Percentiles rank a stretch among this genome's conserved stretches.
These are phyloP conservation scores for Strobilomyces confusus DNA, from an alignment of 768 basidiomycete species.

Conservation along the genomic window DNA sequence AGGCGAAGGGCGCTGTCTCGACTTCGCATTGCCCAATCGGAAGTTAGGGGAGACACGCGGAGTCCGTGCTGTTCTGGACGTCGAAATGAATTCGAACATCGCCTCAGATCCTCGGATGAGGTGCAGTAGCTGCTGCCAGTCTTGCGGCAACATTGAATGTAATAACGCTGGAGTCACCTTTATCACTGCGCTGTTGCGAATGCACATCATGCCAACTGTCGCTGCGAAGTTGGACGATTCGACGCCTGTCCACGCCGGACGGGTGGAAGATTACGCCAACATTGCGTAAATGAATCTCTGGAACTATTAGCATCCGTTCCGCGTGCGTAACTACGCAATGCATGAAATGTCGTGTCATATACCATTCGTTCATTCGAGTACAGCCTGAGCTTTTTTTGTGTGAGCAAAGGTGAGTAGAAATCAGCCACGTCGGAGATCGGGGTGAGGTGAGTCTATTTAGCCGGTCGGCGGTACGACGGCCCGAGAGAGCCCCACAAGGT, in stretches of 20 bases:
- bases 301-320: not conserved
- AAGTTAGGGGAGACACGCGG: conserved; percentile 16
- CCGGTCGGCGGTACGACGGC: no score
- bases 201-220: not conserved
- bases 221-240: not conserved
- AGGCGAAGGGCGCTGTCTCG: conserved; percentile 7
- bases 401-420: no score
- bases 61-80: conserved; percentile 13
- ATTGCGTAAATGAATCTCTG: no score
- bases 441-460: no score
- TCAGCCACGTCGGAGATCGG: no score
- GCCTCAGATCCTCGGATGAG: conserved; percentile 11
- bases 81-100: conserved; percentile 17
- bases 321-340: not conserved
- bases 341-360: not conserved
- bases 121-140: not conserved
- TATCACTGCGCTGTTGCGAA: not conserved
- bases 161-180: not conserved
- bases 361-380: not conserved
- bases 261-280: no score
- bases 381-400: no score
- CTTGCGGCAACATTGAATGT: not conserved
- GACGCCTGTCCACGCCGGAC: no score
- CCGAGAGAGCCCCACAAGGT: no score
- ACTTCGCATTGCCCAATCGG: not conserved